Evolutionary conservation across 257 asterid species (phyloP), one percentile per base, ranked within the genome.

Genomic region (Lycium ferocissimum): DNA sequence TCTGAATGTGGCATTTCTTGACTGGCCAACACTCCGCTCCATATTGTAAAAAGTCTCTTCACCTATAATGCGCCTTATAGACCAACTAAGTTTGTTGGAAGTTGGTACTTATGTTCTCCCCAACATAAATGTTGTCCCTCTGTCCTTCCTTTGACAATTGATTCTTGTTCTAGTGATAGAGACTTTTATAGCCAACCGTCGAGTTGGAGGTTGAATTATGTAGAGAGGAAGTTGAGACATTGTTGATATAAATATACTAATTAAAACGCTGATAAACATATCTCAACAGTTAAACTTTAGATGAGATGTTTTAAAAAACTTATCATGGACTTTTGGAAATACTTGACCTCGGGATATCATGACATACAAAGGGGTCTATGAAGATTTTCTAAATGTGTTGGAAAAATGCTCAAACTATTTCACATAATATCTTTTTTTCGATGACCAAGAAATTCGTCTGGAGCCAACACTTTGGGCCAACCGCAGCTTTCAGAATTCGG

Each of bases 51-150:
- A 6, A 3, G 1, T 26, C 7, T 76, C 47, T 76, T 76, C 38
- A 13, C 63, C 13, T 26, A 53, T 33, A 72, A 4, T 26, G 57
- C 62, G 7, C 63, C 63, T 76, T 26, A 26, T 57, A 26, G 82
- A 33, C 47, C 26, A 51, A 70, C 47, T 51, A 51, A 47, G 61
- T 11, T 20, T 73, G 43, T 73, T 61, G 11, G 43, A 47, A 73
- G 12, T 47, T 47, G 26, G 22, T 22, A 22, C 51, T 11, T 14
- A 33, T 76, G 82, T 76, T 51, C 37, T 49, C 10, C 63, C 22
- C 82, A 76, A 51, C 81, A 73, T 73, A 73, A 73, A 47, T 73
- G 35, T 73, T 73, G 58, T n/a, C 61, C 81, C 81, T 47, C 6
- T 43, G 80, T 20, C 20, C 37, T 73, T 59, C 33, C 59, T 47